phyloP scores from a whole-genome alignment of 148 eudicot species.

The Selenicereus undatus region DNA sequence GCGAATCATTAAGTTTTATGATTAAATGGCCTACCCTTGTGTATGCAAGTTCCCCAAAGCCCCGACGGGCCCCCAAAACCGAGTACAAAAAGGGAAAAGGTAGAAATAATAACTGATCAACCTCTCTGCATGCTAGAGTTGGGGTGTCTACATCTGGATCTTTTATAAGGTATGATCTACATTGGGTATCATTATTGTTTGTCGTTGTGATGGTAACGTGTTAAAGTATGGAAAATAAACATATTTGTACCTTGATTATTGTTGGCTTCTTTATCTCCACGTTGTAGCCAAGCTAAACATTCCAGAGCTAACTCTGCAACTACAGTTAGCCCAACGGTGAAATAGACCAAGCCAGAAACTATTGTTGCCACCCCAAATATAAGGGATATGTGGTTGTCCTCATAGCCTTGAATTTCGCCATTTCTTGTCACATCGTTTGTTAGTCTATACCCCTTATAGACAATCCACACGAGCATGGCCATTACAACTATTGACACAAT shows the following conservation, averaged over 20 bases:
- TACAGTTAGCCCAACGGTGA: slow-evolving; percentile 28
- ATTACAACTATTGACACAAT: slow-evolving; percentile 13
- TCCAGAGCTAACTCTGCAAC: slow-evolving; percentile 34
- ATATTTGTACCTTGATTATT: slow-evolving; percentile 26
- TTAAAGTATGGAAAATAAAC: no score
- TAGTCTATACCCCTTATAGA: slow-evolving; percentile 25
- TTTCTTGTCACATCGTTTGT: slow-evolving; percentile 13
- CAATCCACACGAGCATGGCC: slow-evolving; percentile 28
- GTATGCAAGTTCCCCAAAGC: no score
- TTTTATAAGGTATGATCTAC: no score
- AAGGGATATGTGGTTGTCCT: slow-evolving; percentile 20
- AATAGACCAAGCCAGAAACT: slow-evolving; percentile 32
- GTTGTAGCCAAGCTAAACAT: slow-evolving; percentile 14
- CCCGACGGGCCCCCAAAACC: no score
- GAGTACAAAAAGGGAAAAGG: no score
- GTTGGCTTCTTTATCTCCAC: slow-evolving; percentile 14
- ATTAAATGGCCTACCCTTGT: no score
- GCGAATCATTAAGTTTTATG: no score
- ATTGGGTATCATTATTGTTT: no score
- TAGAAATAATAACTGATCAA: no score
- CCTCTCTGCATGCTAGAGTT: no score
- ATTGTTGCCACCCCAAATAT: slow-evolving; percentile 35
- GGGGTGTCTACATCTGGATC: no score
- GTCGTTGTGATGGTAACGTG: no score
- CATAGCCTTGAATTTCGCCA: neutral